Evolutionary conservation across 2,329 filamentous ascomycete species (phyloP).

Genomic region (Dactylonectria macrodidyma): DNA sequence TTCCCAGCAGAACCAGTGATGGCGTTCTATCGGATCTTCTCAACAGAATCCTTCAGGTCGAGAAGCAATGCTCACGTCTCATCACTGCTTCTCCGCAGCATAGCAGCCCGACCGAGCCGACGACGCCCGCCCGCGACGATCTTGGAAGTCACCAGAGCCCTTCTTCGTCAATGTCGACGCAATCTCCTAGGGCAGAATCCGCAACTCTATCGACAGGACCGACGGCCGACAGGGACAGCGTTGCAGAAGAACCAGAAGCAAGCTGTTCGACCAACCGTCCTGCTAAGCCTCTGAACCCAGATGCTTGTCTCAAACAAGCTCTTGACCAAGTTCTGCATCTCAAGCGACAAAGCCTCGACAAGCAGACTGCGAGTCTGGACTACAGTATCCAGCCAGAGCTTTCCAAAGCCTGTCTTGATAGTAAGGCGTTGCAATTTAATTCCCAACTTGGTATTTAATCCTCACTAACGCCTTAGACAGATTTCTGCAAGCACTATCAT

Average conservation of each 20-base stretch:
- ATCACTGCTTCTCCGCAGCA: background rate
- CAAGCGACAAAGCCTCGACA: background rate
- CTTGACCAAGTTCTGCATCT: background rate
- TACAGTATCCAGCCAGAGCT: background rate
- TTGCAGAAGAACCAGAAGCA: background rate
- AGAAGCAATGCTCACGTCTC: conserved; percentile 1
- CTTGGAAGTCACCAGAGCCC: background rate
- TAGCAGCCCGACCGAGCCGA: background rate
- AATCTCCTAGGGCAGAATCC: background rate
- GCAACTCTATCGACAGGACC: background rate
- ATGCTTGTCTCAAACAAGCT: conserved; percentile 12
- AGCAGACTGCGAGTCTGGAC: background rate
- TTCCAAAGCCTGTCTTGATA: background rate
- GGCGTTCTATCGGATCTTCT: background rate
- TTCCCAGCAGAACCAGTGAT: background rate
- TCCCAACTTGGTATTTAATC: background rate
- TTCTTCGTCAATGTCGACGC: background rate
- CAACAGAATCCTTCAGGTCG: conserved; percentile 12
- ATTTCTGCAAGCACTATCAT: conserved; percentile 18
- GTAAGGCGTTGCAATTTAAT: background rate
- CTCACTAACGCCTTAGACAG: background rate
- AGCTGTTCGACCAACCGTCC: background rate
- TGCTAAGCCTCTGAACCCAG: background rate
- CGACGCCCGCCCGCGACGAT: background rate
- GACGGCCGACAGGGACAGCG: background rate